Conservation (phyloP, 2,329 filamentous ascomycete genomes). For the Curvularia verruculosa region DNA sequence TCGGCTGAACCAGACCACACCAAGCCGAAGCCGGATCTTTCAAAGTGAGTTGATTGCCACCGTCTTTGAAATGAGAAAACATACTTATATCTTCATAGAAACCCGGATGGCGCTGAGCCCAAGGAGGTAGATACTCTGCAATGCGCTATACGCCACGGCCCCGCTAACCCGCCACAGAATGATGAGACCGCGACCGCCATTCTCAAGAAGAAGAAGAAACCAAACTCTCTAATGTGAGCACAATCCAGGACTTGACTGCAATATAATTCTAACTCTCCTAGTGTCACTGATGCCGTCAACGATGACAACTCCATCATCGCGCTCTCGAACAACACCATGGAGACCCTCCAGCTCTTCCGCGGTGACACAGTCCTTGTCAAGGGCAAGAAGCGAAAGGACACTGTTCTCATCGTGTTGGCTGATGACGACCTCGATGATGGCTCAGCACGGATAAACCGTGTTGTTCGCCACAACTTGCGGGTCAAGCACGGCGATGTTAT, state of each 20-base stretch:
- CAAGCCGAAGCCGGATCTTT: conserved; percentile 57
- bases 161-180: conserved; percentile 62
- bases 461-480: conserved; percentile 95
- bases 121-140: conserved; percentile 67
- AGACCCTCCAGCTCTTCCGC: conserved; percentile 95
- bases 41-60: conserved; percentile 50
- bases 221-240: conserved; percentile 93
- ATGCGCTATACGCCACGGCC: conserved; percentile 16
- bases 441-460: conserved; percentile 95
- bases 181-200: conserved; percentile 95
- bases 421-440: conserved; percentile 98
- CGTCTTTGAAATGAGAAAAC: conserved; percentile 11
- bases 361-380: conserved; percentile 97
- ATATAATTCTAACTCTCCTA: conserved; percentile 53
- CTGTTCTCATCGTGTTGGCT: conserved; percentile 93
- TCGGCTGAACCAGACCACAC: conserved; percentile 58
- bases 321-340: conserved; percentile 98
- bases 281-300: conserved; percentile 96
- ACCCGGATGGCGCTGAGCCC: conserved; percentile 85
- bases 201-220: conserved; percentile 99
- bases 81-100: conserved; percentile 65
- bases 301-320: conserved; percentile 99
- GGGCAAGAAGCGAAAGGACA: conserved; percentile 99
- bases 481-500: conserved; percentile 99
- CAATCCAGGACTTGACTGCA: not conserved